Base-by-base conservation (phyloP, 169 alveolate species). In the Plasmodium sp. region DNA sequence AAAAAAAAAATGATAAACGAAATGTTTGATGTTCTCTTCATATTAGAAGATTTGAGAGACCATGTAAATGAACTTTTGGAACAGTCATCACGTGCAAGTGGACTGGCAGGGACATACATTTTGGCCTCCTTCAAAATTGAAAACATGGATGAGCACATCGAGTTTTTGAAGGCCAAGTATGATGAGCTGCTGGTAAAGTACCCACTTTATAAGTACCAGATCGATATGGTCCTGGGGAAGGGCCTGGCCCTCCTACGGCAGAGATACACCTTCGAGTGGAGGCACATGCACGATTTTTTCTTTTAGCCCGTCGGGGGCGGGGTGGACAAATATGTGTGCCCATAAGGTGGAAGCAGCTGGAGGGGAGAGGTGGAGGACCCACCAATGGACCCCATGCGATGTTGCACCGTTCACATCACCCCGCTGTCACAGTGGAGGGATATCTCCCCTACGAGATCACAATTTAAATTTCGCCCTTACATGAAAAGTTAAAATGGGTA, bases 11-110 rank as follows among this genome's bases (percentile, higher is more conserved):
- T 58, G 58, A 0, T 90, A 56, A 90, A 90, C 72, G 84, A 90
- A 54, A 39, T 90, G 14, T 62, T 90, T 27, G 94, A 90, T 90
- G 67, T 90, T 2, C 48, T 90, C 34, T 90, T 90, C 73, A 90
- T 90, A 58, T 90, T 90, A 71, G 94, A 90, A 80, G 94, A 90
- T 90, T 80, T 90, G 82, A 71, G 94, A n/a, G 94, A 90, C 72
- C 94, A 90, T 81, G 48, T 90, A 39, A 90, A 90, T 90, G 94
- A 90, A 90, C 43, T 90, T 58, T 56, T 90, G 18, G 94, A 90
- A 67, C 94, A 90, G 45, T 90, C 94, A 39, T 62, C 91, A 67
- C 94, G 94, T 6, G 51, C 91, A 43, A 90, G 67, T 58, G 94
- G 94, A 31, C 62, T 90, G 72, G 94, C 94, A 41, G 94, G 94